These are phyloP conservation scores for Ephemerocybe angulata DNA, from an alignment of 768 basidiomycete genomes.

Conservation along the genomic window DNA sequence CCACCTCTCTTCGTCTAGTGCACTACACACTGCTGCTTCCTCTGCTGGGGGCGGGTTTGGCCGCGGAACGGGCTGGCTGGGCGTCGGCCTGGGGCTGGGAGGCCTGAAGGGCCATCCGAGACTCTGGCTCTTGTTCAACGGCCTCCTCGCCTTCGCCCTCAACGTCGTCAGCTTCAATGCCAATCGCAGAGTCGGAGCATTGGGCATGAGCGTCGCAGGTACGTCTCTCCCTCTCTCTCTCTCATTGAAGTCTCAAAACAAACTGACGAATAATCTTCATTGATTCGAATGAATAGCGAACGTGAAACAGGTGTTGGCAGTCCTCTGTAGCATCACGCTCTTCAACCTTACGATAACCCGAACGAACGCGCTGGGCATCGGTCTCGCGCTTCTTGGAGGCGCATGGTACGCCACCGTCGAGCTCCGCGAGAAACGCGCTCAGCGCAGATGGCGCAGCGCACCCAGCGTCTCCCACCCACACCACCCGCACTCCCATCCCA, in stretches of 20 bases:
- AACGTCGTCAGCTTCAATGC: conserved; percentile 95
- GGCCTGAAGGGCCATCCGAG: conserved; percentile 38
- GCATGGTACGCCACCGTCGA: conserved; percentile 76
- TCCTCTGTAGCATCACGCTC: conserved; percentile 76
- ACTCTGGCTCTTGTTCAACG: conserved; percentile 68
- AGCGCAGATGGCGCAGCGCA: too few species aligned
- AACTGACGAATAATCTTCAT: conserved; percentile 10
- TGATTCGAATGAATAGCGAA: too few species aligned
- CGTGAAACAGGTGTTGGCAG: conserved; percentile 90
- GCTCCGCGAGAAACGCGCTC: conserved; percentile 52
- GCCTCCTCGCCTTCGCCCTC: conserved; percentile 83
- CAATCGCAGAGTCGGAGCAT: conserved; percentile 83
- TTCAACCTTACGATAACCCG: conserved; percentile 81
- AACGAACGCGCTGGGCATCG: conserved; percentile 79
- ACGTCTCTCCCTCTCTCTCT: conserved; percentile 22
- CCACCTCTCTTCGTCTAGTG: too few species aligned
- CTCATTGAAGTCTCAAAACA: background rate
- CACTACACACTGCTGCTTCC: too few species aligned
- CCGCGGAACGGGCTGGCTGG: background rate
- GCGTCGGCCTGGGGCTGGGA: background rate
- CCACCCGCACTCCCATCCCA: too few species aligned
- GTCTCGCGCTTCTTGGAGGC: conserved; percentile 81
- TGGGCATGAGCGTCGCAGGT: conserved; percentile 92
- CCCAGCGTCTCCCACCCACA: too few species aligned
- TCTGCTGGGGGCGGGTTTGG: too few species aligned